Base-by-base conservation (phyloP, 2,329 filamentous ascomycete species). In the Exophiala aquamarina region DNA sequence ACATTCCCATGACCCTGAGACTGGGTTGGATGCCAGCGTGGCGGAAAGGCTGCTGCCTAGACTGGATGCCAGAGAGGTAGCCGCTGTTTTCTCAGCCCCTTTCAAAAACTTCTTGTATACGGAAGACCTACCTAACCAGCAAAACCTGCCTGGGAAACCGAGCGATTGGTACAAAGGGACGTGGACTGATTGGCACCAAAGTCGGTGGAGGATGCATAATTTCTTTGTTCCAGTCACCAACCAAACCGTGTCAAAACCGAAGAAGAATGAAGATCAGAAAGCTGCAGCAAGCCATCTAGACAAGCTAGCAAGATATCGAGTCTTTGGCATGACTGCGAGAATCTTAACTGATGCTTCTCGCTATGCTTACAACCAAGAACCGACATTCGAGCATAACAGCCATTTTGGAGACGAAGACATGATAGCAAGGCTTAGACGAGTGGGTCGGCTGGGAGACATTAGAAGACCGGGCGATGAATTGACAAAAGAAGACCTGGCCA, bases 241-340 rank as follows among this genome's bases (percentile, higher is more conserved):
- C 60, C 83, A 88, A 69, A 78, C 71, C 18, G 85, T 91, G 15
- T 77, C 81, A 8, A 83, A 78, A 66, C 83, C 86, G 55, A 64
- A 51, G 58, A 50, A 49, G 38, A 64, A 64, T 45, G 68, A 68
- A 47, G 69, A 63, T 32, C 68, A 81, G 63, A 70, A 71, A 43
- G 48, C 50, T 19, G 63, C 64, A 7, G 63, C 65, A 26, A 61
- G 59, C 23, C 47, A 63, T 20, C 59, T 77, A 13, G 71, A 79
- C 47, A 72, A 66, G 8, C 56, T 76, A 35, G 70, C 70, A 33
- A 75, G 86, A 29, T 95, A 93, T 69, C 83, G 87, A 58, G 90
- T 97, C 3, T 96, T 91, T 79, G 92, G 92, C 13, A 92, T 97
- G 89, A 97, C 92, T 43, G 92, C 89, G 2, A 76, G 89, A 42